Evolutionary conservation across 352 stramenopile species (phyloP).

Genomic region (Thraustochytrium striatum): DNA sequence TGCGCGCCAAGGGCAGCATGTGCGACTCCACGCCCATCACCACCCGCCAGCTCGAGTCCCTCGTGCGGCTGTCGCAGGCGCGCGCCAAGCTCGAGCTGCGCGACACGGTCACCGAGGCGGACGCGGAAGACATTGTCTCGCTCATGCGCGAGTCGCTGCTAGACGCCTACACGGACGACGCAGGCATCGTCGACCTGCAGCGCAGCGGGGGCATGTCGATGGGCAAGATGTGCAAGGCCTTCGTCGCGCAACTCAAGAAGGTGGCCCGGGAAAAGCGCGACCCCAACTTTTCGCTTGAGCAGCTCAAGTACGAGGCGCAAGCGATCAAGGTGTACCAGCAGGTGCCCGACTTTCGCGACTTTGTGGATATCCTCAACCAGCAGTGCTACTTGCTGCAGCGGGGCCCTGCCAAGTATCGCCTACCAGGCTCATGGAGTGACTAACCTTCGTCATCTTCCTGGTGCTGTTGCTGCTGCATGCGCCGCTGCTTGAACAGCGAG

Average conservation of each 20-base stretch:
- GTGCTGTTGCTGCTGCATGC: neutral
- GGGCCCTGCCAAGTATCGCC: conserved; percentile 68
- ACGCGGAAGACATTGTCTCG: conserved; percentile 93
- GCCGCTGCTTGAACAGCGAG: neutral
- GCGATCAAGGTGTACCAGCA: conserved; percentile 64
- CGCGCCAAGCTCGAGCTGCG: conserved; percentile 88
- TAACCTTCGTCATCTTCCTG: neutral
- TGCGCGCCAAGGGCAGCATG: conserved; percentile 65
- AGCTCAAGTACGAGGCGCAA: conserved; percentile 51
- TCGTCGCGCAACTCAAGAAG: conserved; percentile 70
- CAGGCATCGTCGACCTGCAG: conserved; percentile 76
- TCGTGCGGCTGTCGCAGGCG: conserved; percentile 82
- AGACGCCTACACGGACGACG: conserved; percentile 80
- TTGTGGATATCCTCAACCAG: conserved; percentile 75
- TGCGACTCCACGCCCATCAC: conserved; percentile 75
- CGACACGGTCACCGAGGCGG: conserved; percentile 81
- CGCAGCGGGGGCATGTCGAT: conserved; percentile 59
- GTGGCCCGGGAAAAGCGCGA: conserved; percentile 63
- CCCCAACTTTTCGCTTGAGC: conserved; percentile 64
- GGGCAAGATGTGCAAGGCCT: conserved; percentile 68
- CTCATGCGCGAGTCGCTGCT: conserved; percentile 88
- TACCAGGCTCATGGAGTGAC: conserved; percentile 57
- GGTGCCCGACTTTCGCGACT: conserved; percentile 72
- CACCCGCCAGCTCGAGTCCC: conserved; percentile 90
- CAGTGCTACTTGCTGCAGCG: conserved; percentile 77